phyloP scores from a whole-genome alignment of 345 rosid genomes.

The Physaria fendleri region DNA sequence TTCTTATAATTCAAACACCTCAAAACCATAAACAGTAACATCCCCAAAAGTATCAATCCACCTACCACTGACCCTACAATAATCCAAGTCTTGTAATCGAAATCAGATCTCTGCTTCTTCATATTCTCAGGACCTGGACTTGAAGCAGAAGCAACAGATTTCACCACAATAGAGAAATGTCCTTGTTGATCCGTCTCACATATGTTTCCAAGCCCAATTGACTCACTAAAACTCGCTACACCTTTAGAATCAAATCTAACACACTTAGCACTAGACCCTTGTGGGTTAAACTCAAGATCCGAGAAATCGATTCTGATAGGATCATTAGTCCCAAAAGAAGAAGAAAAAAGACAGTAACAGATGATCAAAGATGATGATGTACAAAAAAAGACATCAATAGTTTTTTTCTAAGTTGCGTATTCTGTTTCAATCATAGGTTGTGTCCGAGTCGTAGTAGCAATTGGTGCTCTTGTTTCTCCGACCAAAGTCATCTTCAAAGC shows the following conservation, averaged over 20 bases:
- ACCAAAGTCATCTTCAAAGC: too few species aligned
- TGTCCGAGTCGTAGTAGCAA: too few species aligned
- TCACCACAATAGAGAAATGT: conserved; percentile 77
- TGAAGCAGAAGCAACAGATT: conserved; percentile 49
- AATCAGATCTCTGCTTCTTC: conserved; percentile 29
- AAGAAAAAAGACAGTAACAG: too few species aligned
- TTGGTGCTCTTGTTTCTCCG: too few species aligned
- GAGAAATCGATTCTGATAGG: too few species aligned
- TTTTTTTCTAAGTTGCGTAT: too few species aligned
- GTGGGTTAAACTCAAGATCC: too few species aligned
- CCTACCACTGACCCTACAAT: conserved; percentile 75
- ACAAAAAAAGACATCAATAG: conserved; percentile 13
- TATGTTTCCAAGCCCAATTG: conserved; percentile 40
- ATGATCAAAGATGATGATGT: conserved; percentile 13
- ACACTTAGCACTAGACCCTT: too few species aligned
- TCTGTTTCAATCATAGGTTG: too few species aligned
- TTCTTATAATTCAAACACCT: conserved; percentile 56
- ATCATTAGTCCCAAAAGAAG: too few species aligned
- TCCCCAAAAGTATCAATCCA: conserved; percentile 46
- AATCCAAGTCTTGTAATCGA: conserved; percentile 46
- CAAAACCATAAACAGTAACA: conserved; percentile 41
- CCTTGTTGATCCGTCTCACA: conserved; percentile 55
- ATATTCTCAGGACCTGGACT: conserved; percentile 28
- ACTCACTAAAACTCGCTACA: conserved; percentile 43
- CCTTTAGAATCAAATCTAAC: conserved; percentile 67